Evolutionary conservation across 2,329 filamentous ascomycete genomes (phyloP).

Genomic region (Septoria linicola): DNA sequence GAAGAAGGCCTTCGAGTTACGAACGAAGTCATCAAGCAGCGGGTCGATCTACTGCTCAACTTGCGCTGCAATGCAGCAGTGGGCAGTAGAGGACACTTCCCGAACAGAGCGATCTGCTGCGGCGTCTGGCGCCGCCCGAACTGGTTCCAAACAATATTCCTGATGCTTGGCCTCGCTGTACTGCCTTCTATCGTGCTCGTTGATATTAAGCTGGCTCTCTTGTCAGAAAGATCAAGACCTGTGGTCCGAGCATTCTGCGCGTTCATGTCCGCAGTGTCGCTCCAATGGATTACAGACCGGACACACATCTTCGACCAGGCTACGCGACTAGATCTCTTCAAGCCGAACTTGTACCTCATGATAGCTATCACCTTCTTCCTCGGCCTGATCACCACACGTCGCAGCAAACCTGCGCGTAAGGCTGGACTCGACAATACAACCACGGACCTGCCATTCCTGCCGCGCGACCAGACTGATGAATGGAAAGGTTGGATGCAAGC

Average conservation of each 20-base stretch:
- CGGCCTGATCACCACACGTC: constrained; percentile 25
- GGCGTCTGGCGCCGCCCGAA: constrained; percentile 44
- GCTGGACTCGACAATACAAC: constrained; percentile 5
- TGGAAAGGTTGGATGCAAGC: constrained; percentile 67
- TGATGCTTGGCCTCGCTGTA: constrained; percentile 36
- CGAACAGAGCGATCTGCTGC: constrained; percentile 56
- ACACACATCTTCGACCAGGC: constrained; percentile 55
- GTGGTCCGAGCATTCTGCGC: constrained; percentile 17
- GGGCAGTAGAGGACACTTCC: constrained; percentile 40
- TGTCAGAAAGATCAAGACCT: constrained; percentile 13
- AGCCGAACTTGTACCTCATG: constrained; percentile 36
- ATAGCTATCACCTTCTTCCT: constrained; percentile 36
- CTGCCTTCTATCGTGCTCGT: constrained; percentile 28
- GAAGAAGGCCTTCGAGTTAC: constrained; percentile 47
- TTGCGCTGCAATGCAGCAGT: constrained; percentile 54
- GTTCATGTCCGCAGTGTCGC: constrained; percentile 27
- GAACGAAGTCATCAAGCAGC: constrained; percentile 47
- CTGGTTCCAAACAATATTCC: constrained; percentile 40
- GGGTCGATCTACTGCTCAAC: constrained; percentile 56
- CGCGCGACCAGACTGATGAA: constrained; percentile 60
- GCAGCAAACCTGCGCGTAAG: constrained; percentile 16
- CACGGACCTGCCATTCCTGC: constrained; percentile 46
- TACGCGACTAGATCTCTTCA: constrained; percentile 44
- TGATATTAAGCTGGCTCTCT: constrained; percentile 12
- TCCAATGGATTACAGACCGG: constrained; percentile 53